A percentile compares a stretch with the other conserved stretches of the same genome.
Evolutionary conservation across 306 rosid genomes (phyloP).

Genomic region (Fagus sylvatica): DNA sequence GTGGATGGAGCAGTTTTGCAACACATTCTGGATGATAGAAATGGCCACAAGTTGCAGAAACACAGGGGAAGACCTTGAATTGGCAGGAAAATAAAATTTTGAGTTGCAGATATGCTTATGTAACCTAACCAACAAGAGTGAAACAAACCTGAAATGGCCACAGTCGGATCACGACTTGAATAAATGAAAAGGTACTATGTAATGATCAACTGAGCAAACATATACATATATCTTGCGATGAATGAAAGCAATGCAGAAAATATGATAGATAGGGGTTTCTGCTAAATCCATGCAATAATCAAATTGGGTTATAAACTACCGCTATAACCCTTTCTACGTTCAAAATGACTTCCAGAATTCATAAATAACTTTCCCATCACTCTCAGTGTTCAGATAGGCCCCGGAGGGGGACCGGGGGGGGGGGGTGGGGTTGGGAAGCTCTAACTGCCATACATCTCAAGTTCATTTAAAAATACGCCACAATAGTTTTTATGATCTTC

Average conservation of each 20-base stretch:
- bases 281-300: background rate
- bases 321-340: background rate
- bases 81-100: slow-evolving; percentile 6
- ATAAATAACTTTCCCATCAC: background rate
- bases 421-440: background rate
- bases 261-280: background rate
- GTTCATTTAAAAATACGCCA: background rate
- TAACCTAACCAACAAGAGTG: background rate
- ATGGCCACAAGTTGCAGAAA: slow-evolving; percentile 56
- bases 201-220: background rate
- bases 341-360: slow-evolving; percentile 2
- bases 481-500: background rate
- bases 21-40: slow-evolving; percentile 67
- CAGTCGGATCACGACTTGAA: background rate
- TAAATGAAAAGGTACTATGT: no score
- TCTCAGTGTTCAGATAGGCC: background rate
- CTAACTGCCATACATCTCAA: background rate
- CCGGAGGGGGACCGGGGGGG: background rate
- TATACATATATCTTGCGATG: background rate
- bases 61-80: slow-evolving; percentile 57
- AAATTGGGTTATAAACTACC: slow-evolving; percentile 1
- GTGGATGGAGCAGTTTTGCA: slow-evolving; percentile 43
- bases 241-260: background rate
- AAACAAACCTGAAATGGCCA: slow-evolving; percentile 7
- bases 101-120: slow-evolving; percentile 6